Evolutionary conservation across 768 basidiomycete genomes (phyloP).

Genomic region (Tephrocybe sp.): DNA sequence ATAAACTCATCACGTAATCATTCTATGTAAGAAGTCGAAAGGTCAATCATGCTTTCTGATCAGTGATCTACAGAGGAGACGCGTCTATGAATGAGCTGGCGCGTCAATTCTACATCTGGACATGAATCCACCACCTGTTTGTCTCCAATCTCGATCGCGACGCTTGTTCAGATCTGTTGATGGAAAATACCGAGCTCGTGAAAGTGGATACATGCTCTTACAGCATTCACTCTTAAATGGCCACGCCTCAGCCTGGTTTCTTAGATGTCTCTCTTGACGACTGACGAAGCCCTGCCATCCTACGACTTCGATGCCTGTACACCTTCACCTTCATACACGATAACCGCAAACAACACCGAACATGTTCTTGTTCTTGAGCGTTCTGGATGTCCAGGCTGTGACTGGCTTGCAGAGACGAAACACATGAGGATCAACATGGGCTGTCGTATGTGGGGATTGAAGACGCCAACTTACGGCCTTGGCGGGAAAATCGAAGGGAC

Average conservation of each 20-base stretch:
- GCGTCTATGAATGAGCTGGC: background rate
- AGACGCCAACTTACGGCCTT: slow-evolving; percentile 41
- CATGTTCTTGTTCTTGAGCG: slow-evolving; percentile 33
- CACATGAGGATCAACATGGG: slow-evolving; percentile 41
- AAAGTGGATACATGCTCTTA: slow-evolving; percentile 1
- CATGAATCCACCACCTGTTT: background rate
- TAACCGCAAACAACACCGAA: slow-evolving; percentile 28
- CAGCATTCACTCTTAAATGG: background rate
- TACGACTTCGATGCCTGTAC: slow-evolving; percentile 11
- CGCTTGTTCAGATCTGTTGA: background rate
- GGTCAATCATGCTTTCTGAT: background rate
- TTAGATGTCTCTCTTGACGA: background rate
- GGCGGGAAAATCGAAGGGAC: slow-evolving; percentile 40
- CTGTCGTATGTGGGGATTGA: slow-evolving; percentile 35
- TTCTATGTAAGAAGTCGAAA: too few relatives aligned
- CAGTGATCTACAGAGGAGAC: background rate
- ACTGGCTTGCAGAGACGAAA: slow-evolving; percentile 38
- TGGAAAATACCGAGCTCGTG: background rate
- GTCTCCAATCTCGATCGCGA: background rate
- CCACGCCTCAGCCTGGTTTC: background rate
- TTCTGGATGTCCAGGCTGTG: slow-evolving; percentile 25
- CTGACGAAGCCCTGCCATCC: slow-evolving; percentile 8
- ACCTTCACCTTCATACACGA: slow-evolving; percentile 25
- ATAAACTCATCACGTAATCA: slow-evolving; percentile 9
- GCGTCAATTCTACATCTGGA: background rate